These are phyloP conservation scores for Aspergillus piperis DNA, from an alignment of 2,329 filamentous ascomycete species.

Conservation along the genomic window DNA sequence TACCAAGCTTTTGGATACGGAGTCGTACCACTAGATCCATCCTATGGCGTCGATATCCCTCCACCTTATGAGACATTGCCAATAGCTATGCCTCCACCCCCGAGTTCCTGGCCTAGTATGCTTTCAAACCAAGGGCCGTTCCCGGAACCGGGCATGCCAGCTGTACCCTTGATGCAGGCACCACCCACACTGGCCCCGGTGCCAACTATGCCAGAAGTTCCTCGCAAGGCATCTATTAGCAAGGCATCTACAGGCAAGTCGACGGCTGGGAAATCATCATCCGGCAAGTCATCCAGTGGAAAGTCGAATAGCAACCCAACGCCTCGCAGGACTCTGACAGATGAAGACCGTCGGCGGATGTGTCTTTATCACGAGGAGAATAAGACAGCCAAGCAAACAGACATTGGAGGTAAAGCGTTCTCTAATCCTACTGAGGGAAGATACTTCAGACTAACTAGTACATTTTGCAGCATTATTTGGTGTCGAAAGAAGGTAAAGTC, in stretches of 20 bases:
- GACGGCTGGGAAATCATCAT: conserved; percentile 46
- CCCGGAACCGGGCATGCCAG: conserved; percentile 61
- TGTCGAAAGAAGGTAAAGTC: conserved; percentile 85
- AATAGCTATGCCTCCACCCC: conserved; percentile 68
- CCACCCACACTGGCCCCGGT: conserved; percentile 57
- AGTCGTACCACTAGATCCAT: conserved; percentile 60
- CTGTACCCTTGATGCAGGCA: conserved; percentile 59
- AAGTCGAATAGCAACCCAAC: conserved; percentile 55
- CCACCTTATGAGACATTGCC: conserved; percentile 62
- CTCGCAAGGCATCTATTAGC: conserved; percentile 15
- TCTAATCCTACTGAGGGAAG: background rate
- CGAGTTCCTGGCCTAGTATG: conserved; percentile 71
- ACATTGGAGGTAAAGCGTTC: conserved; percentile 74
- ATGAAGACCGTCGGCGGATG: conserved; percentile 88
- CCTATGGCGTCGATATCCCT: conserved; percentile 58
- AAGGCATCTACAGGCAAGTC: conserved; percentile 35
- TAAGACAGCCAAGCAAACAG: conserved; percentile 87
- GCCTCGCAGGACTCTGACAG: conserved; percentile 83
- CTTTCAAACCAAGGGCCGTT: conserved; percentile 70
- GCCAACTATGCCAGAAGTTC: conserved; percentile 38
- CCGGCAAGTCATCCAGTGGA: conserved; percentile 23
- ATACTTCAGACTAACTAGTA: conserved; percentile 20
- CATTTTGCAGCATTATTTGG: conserved; percentile 72
- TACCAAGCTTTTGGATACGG: conserved; percentile 67
- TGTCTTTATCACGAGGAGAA: conserved; percentile 91